Conservation (phyloP, 2,329 filamentous ascomycete species). For the Cordyceps javanica region DNA sequence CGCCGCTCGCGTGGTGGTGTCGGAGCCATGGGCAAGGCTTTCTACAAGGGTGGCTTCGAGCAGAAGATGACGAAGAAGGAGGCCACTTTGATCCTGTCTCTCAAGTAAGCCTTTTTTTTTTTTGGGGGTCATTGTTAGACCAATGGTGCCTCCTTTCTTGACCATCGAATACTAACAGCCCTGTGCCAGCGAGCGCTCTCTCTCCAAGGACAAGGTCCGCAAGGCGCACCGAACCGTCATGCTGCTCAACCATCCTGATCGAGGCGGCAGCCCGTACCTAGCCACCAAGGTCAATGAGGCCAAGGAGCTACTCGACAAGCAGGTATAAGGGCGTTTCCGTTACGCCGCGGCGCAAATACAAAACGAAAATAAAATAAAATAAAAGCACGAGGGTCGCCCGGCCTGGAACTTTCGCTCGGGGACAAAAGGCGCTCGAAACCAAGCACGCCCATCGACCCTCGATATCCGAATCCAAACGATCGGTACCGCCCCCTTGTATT, state of each 20-base stretch:
- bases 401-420: background rate
- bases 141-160: background rate
- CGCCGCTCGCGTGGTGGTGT: conserved; percentile 73
- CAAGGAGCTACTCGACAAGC: conserved; percentile 91
- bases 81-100: conserved; percentile 81
- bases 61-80: conserved; percentile 88
- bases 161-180: background rate
- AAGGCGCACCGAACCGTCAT: conserved; percentile 94
- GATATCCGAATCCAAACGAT: background rate
- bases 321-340: conserved; percentile 17
- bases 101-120: conserved; percentile 60
- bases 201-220: conserved; percentile 89
- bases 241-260: conserved; percentile 96
- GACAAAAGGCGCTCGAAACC: background rate
- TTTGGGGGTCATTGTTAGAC: too few species aligned
- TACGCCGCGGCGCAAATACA: background rate
- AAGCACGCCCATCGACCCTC: background rate
- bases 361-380: background rate
- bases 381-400: background rate
- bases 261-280: conserved; percentile 91
- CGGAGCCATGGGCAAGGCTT: conserved; percentile 79
- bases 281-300: conserved; percentile 98
- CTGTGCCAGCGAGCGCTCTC: conserved; percentile 65
- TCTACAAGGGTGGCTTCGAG: conserved; percentile 99
- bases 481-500: conserved; percentile 24